Percentiles rank a stretch among this genome's conserved stretches.
Evolutionary conservation across 305 asterid genomes (phyloP).

Genomic region (Fraxinus albicans): DNA sequence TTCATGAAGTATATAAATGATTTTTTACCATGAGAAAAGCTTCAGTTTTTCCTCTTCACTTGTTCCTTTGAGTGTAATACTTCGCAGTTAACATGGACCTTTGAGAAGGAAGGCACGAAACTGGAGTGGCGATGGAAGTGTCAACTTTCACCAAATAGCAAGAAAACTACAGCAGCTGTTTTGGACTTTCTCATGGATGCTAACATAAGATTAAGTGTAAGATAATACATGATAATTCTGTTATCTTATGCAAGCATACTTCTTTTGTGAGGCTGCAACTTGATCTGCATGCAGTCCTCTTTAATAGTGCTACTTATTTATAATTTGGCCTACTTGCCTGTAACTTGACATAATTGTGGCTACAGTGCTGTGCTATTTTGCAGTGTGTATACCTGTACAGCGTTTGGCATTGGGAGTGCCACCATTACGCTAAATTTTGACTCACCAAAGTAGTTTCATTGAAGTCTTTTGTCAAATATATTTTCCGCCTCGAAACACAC

Average conservation of each 20-base stretch:
- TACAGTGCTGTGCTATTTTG: background rate
- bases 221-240: conserved; percentile 17
- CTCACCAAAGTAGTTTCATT: background rate
- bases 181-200: conserved; percentile 95
- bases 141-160: conserved; percentile 53
- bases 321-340: background rate
- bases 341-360: background rate
- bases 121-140: conserved; percentile 98
- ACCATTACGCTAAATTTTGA: background rate
- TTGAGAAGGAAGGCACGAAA: conserved; percentile 82
- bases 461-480: background rate
- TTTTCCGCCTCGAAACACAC: background rate
- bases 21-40: background rate
- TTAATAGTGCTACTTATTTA: background rate
- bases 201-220: conserved; percentile 82
- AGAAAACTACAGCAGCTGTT: conserved; percentile 63
- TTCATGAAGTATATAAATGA: background rate
- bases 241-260: conserved; percentile 14
- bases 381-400: background rate
- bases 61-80: conserved; percentile 5
- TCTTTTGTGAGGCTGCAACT: background rate
- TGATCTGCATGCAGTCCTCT: background rate
- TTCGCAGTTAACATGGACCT: conserved; percentile 84
- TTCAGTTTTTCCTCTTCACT: background rate
- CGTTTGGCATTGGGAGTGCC: background rate